Conservation (phyloP, 495 filamentous ascomycete species). For the Daldinia caldariorum region DNA sequence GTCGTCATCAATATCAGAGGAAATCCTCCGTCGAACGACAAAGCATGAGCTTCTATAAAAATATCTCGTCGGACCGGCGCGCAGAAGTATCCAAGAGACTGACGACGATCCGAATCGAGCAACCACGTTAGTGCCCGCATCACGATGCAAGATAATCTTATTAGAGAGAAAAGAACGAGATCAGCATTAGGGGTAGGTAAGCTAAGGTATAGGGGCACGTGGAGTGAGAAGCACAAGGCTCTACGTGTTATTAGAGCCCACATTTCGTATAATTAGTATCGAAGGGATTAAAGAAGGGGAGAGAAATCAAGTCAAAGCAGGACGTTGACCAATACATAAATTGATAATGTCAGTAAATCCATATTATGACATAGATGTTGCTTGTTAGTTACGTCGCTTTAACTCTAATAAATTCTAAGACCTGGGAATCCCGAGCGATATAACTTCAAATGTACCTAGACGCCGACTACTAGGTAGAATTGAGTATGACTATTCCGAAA, state of each 20-base stretch:
- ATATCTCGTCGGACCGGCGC: slow-evolving; percentile 4
- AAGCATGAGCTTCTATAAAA: slow-evolving; percentile 18
- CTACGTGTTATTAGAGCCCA: background rate
- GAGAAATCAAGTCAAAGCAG: background rate
- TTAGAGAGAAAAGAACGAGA: slow-evolving; percentile 24
- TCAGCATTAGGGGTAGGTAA: slow-evolving; percentile 20
- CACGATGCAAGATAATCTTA: slow-evolving; percentile 29
- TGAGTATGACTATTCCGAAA: background rate
- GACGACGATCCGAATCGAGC: slow-evolving; percentile 31
- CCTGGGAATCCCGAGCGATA: background rate
- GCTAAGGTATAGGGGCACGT: slow-evolving; percentile 17
- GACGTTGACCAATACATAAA: slow-evolving; percentile 8
- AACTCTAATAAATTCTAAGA: background rate
- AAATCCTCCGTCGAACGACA: slow-evolving; percentile 15
- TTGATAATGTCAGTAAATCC: background rate
- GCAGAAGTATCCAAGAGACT: slow-evolving; percentile 21
- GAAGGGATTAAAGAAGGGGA: background rate
- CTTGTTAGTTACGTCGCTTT: background rate
- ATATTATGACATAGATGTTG: background rate
- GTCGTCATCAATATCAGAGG: slow-evolving; percentile 20
- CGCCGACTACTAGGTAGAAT: background rate
- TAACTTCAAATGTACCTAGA: background rate
- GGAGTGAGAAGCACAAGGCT: slow-evolving; percentile 15
- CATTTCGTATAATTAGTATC: background rate
- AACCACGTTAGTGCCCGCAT: slow-evolving; percentile 22